Evolutionary conservation across 2,329 filamentous ascomycete species (phyloP).

Genomic region (Phyllosticta capitalensis): DNA sequence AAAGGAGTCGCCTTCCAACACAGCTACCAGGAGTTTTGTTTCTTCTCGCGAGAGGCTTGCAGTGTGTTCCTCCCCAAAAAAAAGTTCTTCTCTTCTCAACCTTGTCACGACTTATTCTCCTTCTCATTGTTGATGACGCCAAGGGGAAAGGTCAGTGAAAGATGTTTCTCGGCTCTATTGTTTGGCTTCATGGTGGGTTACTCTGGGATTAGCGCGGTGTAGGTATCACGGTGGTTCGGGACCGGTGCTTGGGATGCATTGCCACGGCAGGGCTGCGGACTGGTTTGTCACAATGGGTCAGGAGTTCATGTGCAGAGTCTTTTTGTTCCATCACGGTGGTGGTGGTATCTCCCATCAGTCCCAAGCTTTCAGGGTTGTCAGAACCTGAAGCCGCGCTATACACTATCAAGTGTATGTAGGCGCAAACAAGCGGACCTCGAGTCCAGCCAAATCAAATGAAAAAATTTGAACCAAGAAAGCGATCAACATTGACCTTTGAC

Average conservation of each 20-base stretch:
- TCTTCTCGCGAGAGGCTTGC: not conserved
- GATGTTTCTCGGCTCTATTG: conserved; percentile 3
- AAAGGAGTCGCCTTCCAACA: not conserved
- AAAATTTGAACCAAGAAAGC: not conserved
- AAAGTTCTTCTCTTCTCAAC: conserved; percentile 4
- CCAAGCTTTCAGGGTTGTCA: not conserved
- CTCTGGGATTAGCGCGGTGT: conserved; percentile 10
- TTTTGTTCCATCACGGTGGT: not conserved
- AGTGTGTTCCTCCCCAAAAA: conserved; percentile 1
- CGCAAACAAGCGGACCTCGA: not conserved
- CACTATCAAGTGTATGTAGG: conserved; percentile 9
- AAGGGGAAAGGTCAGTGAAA: not conserved
- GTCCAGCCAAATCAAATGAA: conserved; percentile 1
- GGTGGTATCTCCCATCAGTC: conserved; percentile 1
- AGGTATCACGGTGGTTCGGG: conserved; percentile 6
- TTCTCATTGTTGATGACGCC: not conserved
- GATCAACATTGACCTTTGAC: not conserved
- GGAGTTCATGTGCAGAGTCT: not conserved
- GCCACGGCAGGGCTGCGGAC: conserved; percentile 1
- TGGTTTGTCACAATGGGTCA: not conserved
- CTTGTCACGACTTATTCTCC: not conserved
- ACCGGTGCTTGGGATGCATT: conserved; percentile 9
- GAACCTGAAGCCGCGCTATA: conserved; percentile 4
- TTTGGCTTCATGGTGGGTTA: conserved; percentile 5
- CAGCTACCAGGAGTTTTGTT: not conserved